Evolutionary conservation across 345 rosid genomes (phyloP).

Genomic region (Salix caprea): DNA sequence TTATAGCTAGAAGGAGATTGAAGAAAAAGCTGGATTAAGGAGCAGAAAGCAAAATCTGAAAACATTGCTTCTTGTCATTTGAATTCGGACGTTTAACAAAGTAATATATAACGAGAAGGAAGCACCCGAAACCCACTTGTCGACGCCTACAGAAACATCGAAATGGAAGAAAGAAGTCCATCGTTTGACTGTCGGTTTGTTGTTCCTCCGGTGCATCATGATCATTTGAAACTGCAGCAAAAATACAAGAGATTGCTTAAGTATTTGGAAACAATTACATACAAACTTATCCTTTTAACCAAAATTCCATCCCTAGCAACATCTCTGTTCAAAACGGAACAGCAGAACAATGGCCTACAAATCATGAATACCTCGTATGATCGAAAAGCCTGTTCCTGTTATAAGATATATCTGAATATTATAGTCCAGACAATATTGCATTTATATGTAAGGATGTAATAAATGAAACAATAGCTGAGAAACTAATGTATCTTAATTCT

Average conservation of each 20-base stretch:
- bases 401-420: background rate
- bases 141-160: constrained; percentile 55
- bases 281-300: background rate
- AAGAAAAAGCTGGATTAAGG: background rate
- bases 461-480: background rate
- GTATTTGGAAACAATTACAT: background rate
- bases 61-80: background rate
- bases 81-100: background rate
- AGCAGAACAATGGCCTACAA: background rate
- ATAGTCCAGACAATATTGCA: background rate
- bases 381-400: background rate
- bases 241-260: background rate
- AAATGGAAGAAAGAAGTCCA: constrained; percentile 44
- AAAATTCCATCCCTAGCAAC: background rate
- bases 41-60: background rate
- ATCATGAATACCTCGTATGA: background rate
- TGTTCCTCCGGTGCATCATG: constrained; percentile 7
- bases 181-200: constrained; percentile 13
- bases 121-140: constrained; percentile 34
- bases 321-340: background rate
- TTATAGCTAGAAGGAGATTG: too few species aligned
- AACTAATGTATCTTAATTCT: too few species aligned
- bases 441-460: background rate
- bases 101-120: background rate
- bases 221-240: background rate